Evolutionary conservation across 768 basidiomycete genomes (phyloP), one percentile per base, ranked within the genome.

Genomic region (Russula vinacea): DNA sequence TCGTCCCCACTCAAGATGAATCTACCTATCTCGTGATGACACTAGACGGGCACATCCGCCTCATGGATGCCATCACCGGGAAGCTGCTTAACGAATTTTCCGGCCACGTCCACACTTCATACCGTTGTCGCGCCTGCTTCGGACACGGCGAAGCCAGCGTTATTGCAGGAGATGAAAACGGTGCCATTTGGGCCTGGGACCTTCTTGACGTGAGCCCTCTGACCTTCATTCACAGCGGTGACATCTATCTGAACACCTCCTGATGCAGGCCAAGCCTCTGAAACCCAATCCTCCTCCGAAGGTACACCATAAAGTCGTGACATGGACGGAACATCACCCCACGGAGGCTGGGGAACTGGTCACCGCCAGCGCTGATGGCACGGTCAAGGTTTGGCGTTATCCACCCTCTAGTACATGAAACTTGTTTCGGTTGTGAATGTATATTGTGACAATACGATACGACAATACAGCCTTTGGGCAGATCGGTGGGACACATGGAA

Each of bases 281-380:
- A 79, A 83, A 60, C 88, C 87, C 32, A 86, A 85, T 64, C 89
- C 89, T 47, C 91, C 91, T 10, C 86, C 84, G 32, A 84, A 86
- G 71, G 84, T 83, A 1, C 96, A 98, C 72, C 79, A 86, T 45
- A 93, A 90, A 73, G 82, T 90, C 33, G 86, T 97, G 56, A 92
- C 91, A 13, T 97, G 94, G 92, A 86, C 91, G 2, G 93, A 95
- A 76, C 85, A 93, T 69, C 91, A 95, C 75, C 94, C 92, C 9
- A 82, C 78, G 24, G 88, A 93, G 60, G 80, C 84, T 7, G 84
- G 84, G 19, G 93, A 97, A 74, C 83, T 97, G 83, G 76, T 94
- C 50, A 95, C 94, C 3, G 87, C 93, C 1, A 92, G 93, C 70
- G 89, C 90, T 22, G 95, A 98, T 73, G 94, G 95, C 19, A 89